Base-by-base conservation (phyloP, 148 eudicot species). In the Agrostemma githago region DNA sequence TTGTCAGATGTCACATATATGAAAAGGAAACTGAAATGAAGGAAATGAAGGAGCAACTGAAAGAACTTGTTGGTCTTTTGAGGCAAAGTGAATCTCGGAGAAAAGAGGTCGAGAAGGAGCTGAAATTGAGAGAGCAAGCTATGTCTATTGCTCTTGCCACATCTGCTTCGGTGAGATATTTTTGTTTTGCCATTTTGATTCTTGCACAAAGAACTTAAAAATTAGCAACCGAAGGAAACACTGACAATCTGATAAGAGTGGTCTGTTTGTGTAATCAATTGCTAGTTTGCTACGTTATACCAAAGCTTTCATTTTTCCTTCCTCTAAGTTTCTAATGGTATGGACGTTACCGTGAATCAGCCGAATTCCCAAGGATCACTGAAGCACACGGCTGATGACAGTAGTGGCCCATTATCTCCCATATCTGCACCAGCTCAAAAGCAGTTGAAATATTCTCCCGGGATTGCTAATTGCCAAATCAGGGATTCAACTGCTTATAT, bases 91-190 rank as follows among this genome's bases (percentile, higher is more conserved):
- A 95, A 88, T 58, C 84, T 51, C 89, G 92, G 19, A 87, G 97
- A 84, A 95, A 88, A 79, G 99, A 92, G 80, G 89, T 82, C 46
- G 97, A 95, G 83, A 90, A 90, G 88, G 99, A 92, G 85, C 91
- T 95, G 40, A 95, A 88, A 79, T 60, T 84, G 78, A 89, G 92
- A 81, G 98, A 95, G 81, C 96, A 95, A 82, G 88, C 85, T 77
- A 84, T 80, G 70, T 84, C 93, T 19, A 84, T 79, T 74, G 91
- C 93, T 75, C 83, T 88, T 83, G 81, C 92, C 34, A 77, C 89
- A 63, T 83, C 93, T 72, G 88, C 88, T 73, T 80, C 87, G 76
- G 97, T 92, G 73, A 80, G 89, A 74, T 76, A 46, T 71, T 60
- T 70, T 75, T 65, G 43, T 46, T 44, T 26, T 70, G 42, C 39